phyloP scores from a whole-genome alignment of 352 stramenopile genomes.

The Globisporangium nunn region DNA sequence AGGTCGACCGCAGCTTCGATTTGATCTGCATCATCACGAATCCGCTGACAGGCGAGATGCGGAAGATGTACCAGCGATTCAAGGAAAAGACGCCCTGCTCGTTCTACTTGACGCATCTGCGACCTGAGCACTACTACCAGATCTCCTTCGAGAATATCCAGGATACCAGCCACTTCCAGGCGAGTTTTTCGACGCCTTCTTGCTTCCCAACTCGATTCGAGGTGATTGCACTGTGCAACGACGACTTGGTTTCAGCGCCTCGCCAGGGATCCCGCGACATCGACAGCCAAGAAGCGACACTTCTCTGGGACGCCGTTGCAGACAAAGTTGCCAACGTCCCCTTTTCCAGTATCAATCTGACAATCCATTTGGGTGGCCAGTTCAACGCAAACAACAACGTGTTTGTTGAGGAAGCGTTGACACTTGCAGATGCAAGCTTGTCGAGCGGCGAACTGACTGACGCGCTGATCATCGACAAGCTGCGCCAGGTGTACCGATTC shows the following conservation, averaged over 20 bases:
- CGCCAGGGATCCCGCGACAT: constrained; percentile 3
- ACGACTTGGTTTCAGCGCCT: constrained; percentile 4
- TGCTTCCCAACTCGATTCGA: constrained; percentile 25
- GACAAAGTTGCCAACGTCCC: constrained; percentile 21
- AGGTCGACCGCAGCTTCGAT: constrained; percentile 49
- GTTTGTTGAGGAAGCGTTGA: constrained; percentile 24
- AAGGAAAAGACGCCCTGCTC: constrained; percentile 31
- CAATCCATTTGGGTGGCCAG: constrained; percentile 44
- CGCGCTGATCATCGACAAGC: constrained; percentile 18
- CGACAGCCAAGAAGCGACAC: not conserved
- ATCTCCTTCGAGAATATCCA: constrained; percentile 46
- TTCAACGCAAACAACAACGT: constrained; percentile 24
- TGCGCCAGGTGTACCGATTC: constrained; percentile 48
- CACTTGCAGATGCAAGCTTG: constrained; percentile 9
- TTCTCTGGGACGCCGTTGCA: constrained; percentile 26
- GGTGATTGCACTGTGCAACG: constrained; percentile 30
- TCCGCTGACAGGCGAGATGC: constrained; percentile 31
- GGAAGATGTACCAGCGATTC: constrained; percentile 47
- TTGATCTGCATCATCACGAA: constrained; percentile 52
- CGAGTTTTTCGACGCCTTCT: constrained; percentile 42
- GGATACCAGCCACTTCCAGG: constrained; percentile 20
- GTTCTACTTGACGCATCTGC: constrained; percentile 61
- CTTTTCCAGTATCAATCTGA: constrained; percentile 37
- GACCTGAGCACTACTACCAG: constrained; percentile 48
- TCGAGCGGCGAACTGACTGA: not conserved